Base-by-base conservation (phyloP, 768 basidiomycete species). In the Pulveroboletus sp. region DNA sequence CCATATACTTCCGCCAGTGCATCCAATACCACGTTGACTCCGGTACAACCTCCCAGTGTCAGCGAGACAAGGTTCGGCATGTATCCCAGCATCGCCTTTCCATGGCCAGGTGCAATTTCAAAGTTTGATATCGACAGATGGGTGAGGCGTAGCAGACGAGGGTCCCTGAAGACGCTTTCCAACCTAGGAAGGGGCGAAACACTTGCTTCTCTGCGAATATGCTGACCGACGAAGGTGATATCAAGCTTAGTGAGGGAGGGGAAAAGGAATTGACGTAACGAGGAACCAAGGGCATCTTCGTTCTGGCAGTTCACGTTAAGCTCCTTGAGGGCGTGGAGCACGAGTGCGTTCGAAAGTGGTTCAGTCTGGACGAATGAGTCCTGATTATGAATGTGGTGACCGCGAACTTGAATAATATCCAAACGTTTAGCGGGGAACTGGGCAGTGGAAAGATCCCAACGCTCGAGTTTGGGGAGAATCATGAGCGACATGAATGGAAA, bases 161-260 rank as follows among this genome's bases (percentile, higher is more conserved):
- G 79, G 62, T 82, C 79, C 45, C 75, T 75, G 59, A 82, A 79
- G 48, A 83, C 67, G 32, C 67, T 72, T 61, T 80, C 78, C 24
- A 78, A 69, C 25, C 74, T 71, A 33, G 77, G 76, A 45, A 82
- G 64, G 6, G 55, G 43, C 13, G 75, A 73, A 13, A 57, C 16
- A 20, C 45, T 50, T 35, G 58, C 42, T 34, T 55, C 58, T 51
- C 56, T 61, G 39, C 56, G 59, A 27, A 45, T 41, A 21, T 58
- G 57, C 17, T 59, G 61, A 45, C 69, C 71, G 40, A 70, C 53
- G 43, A 74, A 73, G 33, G 71, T 63, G 43, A 81, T 59, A 45
- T 75, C 75, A 44, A 78, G 66, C 41, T 69, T 73, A 56, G 73
- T 61, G 39, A 80, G 72, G 36, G 58, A 58, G 2, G 77, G 76